Evolutionary conservation across 257 asterid species (phyloP), one percentile per base, ranked within the genome.

Genomic region (Forsythia suspensa): DNA sequence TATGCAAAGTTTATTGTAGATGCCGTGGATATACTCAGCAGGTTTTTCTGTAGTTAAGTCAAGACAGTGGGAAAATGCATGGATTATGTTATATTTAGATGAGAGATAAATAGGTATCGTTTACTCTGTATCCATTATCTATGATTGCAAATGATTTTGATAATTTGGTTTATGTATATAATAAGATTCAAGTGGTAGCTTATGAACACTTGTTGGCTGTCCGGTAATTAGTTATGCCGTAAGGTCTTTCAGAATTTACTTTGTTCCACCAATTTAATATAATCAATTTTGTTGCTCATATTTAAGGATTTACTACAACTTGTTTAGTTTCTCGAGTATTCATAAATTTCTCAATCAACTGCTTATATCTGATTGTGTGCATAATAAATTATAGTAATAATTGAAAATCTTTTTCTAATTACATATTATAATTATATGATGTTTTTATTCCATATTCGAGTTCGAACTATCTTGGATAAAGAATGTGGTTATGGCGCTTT

Each of bases 401-500:
- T 63, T 46, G 12, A 24, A 41, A 48, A 48, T 82, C 79, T 69
- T 72, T 41, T 40, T 46, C 70, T 10, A 66, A 41, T 70, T 76
- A 55, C 39, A n/a, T 72, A 43, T 38, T 55, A 61, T 44, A 68
- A 77, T 9, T 69, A 5, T 57, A 70, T 52, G 20, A 77, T 81
- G n/a, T 67, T 68, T 77, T 67, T 18, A 77, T 75, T 81, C 52
- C 61, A 37, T 77, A 83, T 82, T 82, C 92, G 92, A 98, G 92
- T 96, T 71, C 93, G 97, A 69, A 92, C 90, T 63, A 87, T 96
- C 82, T 83, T 92, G 85, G 99, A 96, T 84, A 88, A 94, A 80
- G 98, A 97, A 80, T 96, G 99, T 84, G 98, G 99, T 70, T 96
- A 91, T 83, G 99, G 99, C 78, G 94, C 96, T 86, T 92, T 94